Evolutionary conservation across 345 rosid genomes (phyloP).

Genomic region (Salix suchowensis): DNA sequence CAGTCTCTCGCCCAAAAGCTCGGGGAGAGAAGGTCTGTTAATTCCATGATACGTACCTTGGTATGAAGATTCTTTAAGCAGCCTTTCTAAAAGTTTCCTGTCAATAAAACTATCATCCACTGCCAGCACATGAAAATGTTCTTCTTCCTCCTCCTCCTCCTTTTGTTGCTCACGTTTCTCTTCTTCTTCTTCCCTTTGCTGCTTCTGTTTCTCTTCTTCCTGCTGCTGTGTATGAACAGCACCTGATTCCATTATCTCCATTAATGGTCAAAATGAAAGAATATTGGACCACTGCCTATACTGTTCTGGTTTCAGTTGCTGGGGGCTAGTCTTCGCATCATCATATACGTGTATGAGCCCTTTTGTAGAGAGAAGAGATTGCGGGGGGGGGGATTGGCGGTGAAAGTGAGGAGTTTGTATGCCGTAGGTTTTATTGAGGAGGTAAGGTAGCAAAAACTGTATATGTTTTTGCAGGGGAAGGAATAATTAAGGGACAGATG

Average conservation of each 20-base stretch:
- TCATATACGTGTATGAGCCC: background rate
- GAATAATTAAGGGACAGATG: background rate
- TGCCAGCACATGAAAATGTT: conserved; percentile 51
- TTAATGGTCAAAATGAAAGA: background rate
- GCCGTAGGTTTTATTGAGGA: conserved; percentile 24
- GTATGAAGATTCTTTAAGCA: conserved; percentile 46
- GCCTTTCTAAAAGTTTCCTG: conserved; percentile 47
- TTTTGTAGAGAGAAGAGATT: background rate
- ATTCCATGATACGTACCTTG: conserved; percentile 28
- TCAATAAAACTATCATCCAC: conserved; percentile 60
- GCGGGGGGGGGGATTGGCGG: conserved; percentile 3
- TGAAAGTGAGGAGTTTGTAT: background rate
- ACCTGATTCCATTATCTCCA: conserved; percentile 30
- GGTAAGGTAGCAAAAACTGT: conserved; percentile 16
- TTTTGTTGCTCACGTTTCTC: conserved; percentile 1
- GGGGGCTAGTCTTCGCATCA: background rate
- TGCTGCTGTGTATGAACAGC: conserved; percentile 6
- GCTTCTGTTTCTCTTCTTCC: background rate
- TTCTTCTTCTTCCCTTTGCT: background rate
- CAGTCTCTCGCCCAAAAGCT: background rate
- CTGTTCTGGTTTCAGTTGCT: background rate
- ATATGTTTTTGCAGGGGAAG: background rate
- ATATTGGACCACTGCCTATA: background rate
- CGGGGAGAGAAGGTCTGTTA: background rate
- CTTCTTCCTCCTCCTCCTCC: background rate